Base-by-base conservation (phyloP, 2,329 filamentous ascomycete species). In the Fusarium piperis region DNA sequence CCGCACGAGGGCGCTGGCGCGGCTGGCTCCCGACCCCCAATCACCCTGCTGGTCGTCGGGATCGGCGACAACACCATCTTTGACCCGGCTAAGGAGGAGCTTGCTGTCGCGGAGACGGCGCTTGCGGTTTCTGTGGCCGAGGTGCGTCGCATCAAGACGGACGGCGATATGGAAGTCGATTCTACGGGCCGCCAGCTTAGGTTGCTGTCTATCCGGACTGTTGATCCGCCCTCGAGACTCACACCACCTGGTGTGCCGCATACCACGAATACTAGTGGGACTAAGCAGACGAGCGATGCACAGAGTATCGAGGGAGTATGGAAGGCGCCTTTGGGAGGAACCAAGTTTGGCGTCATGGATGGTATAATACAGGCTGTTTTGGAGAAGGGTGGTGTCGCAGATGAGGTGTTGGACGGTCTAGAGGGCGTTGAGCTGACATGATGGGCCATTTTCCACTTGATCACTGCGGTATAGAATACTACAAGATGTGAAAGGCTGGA, bases 21-120 rank as follows among this genome's bases (percentile, higher is more conserved):
- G 18, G 74, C 72, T 2, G 76, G 76, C 0, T 79, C 84, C 12
- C 89, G 91, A 55, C 96, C 96, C 6, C 94, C 96, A 0, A 89
- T 99, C 62, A 98, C 95, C 4, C 88, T 99, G 20, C 91, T 99
- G 12, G 94, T 98, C 62, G 92, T 97, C 81, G 90, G 93, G 4
- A 92, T 97, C 1, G 93, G 92, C 64, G 87, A 92, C 65, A 98
- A 96, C 79, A 91, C 97, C 81, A 92, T 99, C 72, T 98, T 98
- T 83, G 96, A 99, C 80, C 95, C 96, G 0, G 92, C 90, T 59
- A 91, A 92, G 74, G 95, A 98, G 80, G 96, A 99, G 81, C 90
- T 99, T 16, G 93, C 94, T 3, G 95, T 98, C 5, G 96, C 96
- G 1, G 95, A 98, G 77, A 90, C 92, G 13, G 93, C 96, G 4